Evolutionary conservation across 106 monocot genomes (phyloP), one percentile per base, ranked within the genome.

Genomic region (Alisma plantagoaquatica): DNA sequence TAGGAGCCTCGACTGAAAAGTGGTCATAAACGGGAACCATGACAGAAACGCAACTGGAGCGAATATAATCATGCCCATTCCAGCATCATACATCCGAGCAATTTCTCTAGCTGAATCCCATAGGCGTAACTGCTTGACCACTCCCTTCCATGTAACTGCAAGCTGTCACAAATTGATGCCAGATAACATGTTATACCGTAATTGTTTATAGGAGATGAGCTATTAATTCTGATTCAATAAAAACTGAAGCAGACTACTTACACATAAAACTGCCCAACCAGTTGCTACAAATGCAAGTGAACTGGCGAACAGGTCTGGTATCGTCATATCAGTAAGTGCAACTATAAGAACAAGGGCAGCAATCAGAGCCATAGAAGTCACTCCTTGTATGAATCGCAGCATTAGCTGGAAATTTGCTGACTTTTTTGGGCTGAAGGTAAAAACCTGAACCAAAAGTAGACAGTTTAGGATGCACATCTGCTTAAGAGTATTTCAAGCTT

Each of bases 1-100:
- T 7, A 98, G 85, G 30, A 98, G 71, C 4, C 98, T 81, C 0
- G 98, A 90, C 46, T 98, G 98, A 69, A 98, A 98, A 0, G 90
- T 98, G 0, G 98, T 90, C 14, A 98, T 57, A 28, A 98, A 98
- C 1, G 98, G 98, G 75, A 98, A 98, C 98, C 98, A 98, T 0
- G 98, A 90, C 23, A 98, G 60, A 21, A 98, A 62, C 10, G 79
- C 98, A 11, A 98, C 25, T 4, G 98, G 98, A 3, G 64, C 76
- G 62, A 98, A 90, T 10, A 98, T 90, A 17, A 90, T 2, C 45
- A 79, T 53, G 29, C 98, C 98, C 90, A 98, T 98, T 17, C 85
- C 98, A n/a, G 98, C 89, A 67, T 98, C 98, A 35, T 90, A 98
- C 78, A 98, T 55, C 8, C 98, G 63, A 1, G 98, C 82, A 47